phyloP scores from a whole-genome alignment of 371 early-diverging fungal genomes.

The Mortierella sp. region DNA sequence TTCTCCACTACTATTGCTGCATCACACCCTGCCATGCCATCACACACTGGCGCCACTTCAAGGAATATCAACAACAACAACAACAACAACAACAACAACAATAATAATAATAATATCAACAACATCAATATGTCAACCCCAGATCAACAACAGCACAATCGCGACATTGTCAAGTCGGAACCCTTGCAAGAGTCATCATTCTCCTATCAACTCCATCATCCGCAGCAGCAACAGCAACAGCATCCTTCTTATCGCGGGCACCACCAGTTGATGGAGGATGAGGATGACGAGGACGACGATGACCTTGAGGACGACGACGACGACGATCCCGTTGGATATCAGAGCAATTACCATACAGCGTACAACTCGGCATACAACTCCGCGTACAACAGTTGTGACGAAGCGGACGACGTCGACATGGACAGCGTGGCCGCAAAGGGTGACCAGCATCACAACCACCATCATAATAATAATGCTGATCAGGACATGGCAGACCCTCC shows the following conservation, averaged over 20 bases:
- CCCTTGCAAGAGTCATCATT: slow-evolving; percentile 13
- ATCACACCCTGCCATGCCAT: slow-evolving; percentile 1
- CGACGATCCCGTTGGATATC: slow-evolving; percentile 40
- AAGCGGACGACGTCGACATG: slow-evolving; percentile 51
- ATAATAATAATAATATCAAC: background rate
- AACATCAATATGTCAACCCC: background rate
- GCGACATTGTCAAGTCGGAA: slow-evolving; percentile 18
- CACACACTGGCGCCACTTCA: background rate
- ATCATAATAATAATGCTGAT: slow-evolving; percentile 17
- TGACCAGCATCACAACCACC: background rate
- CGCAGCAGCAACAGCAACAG: slow-evolving; percentile 1
- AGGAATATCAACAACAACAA: background rate
- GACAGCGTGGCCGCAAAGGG: slow-evolving; percentile 57
- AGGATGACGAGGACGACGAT: slow-evolving; percentile 39
- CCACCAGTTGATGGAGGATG: slow-evolving; percentile 36
- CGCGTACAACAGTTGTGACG: slow-evolving; percentile 52
- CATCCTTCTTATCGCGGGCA: slow-evolving; percentile 27
- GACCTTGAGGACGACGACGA: slow-evolving; percentile 40
- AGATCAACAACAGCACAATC: slow-evolving; percentile 1
- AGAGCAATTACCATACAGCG: slow-evolving; percentile 36
- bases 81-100: background rate
- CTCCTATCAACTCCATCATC: slow-evolving; percentile 1
- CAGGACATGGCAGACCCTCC: slow-evolving; percentile 51
- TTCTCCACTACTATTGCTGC: background rate
- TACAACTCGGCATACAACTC: slow-evolving; percentile 51